Conservation (phyloP, 257 asterid species). For the Solanum paucissectum region DNA sequence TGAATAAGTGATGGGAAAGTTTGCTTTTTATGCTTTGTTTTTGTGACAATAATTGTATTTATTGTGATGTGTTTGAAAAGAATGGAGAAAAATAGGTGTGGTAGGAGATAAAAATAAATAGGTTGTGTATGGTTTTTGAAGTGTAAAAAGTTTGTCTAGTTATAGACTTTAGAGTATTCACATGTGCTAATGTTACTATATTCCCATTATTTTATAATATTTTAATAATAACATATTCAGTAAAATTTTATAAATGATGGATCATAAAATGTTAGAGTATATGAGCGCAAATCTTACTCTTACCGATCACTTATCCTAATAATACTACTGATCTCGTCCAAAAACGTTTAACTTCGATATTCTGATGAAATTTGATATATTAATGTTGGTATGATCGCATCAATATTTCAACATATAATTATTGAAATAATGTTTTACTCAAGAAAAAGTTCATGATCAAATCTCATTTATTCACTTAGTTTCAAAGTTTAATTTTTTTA, state of each 20-base stretch:
- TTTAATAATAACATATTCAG: background rate
- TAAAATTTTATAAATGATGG: background rate
- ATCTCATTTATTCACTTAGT: background rate
- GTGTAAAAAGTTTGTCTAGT: background rate
- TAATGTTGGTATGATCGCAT: background rate
- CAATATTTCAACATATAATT: background rate
- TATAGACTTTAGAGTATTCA: background rate
- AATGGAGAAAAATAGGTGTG: background rate
- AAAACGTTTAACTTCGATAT: background rate
- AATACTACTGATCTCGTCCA: background rate
- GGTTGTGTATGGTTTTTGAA: background rate
- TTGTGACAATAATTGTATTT: background rate
- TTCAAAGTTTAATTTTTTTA: background rate
- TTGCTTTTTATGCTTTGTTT: background rate
- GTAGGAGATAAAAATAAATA: background rate
- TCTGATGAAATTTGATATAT: background rate
- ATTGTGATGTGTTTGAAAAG: background rate
- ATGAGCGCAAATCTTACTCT: fast-evolving
- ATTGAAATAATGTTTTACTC: background rate
- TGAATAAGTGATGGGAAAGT: background rate
- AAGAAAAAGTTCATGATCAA: background rate
- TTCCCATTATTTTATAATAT: background rate
- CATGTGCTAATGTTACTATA: background rate
- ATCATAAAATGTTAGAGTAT: fast-evolving
- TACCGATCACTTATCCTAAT: background rate